These are phyloP conservation scores for Escallonia herrerae DNA, from an alignment of 129 eudicot genomes.

Conservation along the genomic window DNA sequence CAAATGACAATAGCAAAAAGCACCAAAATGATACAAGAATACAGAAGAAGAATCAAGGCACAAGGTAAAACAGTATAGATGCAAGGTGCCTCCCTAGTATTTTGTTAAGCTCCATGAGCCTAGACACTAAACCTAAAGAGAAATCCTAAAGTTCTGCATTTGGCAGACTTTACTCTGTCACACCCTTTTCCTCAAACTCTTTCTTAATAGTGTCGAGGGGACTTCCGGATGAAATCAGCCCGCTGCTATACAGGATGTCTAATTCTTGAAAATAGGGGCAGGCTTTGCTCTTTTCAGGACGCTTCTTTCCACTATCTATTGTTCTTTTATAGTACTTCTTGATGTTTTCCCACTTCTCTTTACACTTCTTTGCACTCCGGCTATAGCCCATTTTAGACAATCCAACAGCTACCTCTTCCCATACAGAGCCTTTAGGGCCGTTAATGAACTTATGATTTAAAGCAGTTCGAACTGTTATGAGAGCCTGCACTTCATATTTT, in stretches of 20 bases:
- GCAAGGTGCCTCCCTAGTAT: neutral
- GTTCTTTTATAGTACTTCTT: conserved; percentile 53
- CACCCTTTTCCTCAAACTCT: conserved; percentile 1
- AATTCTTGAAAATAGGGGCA: conserved; percentile 51
- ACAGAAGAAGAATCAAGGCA: neutral
- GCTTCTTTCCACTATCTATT: conserved; percentile 28
- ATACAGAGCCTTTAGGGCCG: conserved; percentile 29
- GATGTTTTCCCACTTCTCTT: conserved; percentile 78
- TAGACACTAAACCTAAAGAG: neutral
- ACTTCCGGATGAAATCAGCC: conserved; percentile 21
- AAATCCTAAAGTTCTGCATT: neutral
- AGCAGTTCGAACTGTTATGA: conserved; percentile 38
- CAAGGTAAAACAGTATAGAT: neutral
- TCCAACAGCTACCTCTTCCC: conserved; percentile 46
- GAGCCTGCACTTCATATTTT: conserved; percentile 59
- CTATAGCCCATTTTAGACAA: conserved; percentile 40
- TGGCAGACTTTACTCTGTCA: conserved; percentile 1
- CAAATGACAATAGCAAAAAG: too few species aligned
- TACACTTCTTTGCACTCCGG: conserved; percentile 54
- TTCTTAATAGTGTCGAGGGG: neutral
- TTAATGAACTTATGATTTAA: conserved; percentile 32
- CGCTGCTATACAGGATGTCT: conserved; percentile 34
- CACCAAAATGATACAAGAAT: neutral
- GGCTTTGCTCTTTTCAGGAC: conserved; percentile 16
- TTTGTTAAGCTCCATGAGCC: too few species aligned